A percentile compares a stretch with the other conserved stretches of the same genome.
Conservation (phyloP, 352 stramenopile genomes). For the Plasmopara muralis region DNA sequence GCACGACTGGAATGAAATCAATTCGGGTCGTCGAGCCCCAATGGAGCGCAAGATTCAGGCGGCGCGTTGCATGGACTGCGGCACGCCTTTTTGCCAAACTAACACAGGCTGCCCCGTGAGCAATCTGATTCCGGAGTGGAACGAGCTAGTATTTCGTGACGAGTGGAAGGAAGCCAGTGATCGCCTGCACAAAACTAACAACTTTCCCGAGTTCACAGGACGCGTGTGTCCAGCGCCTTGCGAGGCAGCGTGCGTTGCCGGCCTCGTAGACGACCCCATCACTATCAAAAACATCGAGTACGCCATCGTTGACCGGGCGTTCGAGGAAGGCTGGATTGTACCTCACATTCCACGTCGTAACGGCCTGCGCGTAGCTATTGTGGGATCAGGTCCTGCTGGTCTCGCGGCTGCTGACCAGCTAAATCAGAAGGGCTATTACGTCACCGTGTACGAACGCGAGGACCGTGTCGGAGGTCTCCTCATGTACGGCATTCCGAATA, state of each 20-base stretch:
- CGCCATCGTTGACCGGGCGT: conserved; percentile 95
- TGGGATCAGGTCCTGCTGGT: conserved; percentile 90
- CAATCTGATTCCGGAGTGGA: conserved; percentile 99
- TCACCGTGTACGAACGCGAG: conserved; percentile 96
- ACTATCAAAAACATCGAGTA: conserved; percentile 99
- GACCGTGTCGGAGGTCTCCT: conserved; percentile 94
- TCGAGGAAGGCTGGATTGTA: conserved; percentile 93
- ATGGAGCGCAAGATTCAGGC: conserved; percentile 90
- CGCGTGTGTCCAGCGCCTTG: conserved; percentile 96
- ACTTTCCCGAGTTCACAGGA: conserved; percentile 98
- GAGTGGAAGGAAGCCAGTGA: conserved; percentile 96
- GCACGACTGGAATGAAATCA: conserved; percentile 97
- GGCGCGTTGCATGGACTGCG: conserved; percentile 98
- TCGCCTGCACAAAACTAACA: conserved; percentile 97
- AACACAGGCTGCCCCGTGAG: conserved; percentile 96
- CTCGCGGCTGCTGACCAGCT: conserved; percentile 94
- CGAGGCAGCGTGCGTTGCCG: conserved; percentile 93
- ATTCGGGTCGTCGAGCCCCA: conserved; percentile 85
- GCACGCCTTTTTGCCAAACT: conserved; percentile 97
- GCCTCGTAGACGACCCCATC: conserved; percentile 93
- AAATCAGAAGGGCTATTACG: conserved; percentile 97
- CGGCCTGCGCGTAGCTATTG: conserved; percentile 93
- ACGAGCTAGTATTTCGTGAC: conserved; percentile 96
- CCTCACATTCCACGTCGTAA: conserved; percentile 90
- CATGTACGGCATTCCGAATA: conserved; percentile 99